Base-by-base conservation (phyloP, 495 filamentous ascomycete genomes). In the Sphaerosporella brunnea region DNA sequence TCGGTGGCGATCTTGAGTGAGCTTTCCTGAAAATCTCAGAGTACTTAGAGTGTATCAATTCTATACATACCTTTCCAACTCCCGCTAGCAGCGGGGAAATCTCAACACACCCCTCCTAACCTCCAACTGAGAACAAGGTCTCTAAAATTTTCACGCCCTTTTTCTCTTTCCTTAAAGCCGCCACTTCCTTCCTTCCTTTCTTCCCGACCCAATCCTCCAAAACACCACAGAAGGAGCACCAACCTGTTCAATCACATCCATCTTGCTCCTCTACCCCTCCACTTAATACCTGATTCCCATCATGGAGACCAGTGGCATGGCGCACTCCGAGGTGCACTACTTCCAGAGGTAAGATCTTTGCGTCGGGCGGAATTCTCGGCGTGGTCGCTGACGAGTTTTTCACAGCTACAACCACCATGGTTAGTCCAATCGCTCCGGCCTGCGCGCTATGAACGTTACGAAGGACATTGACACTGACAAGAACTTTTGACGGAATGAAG, bases 361-460 rank as follows among this genome's bases (percentile, higher is more conserved):
- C 35, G 24, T 43, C 10, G 2, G 19, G 13, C 37, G 10, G 10
- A 40, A 16, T 19, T 20, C n/a, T 18, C 2, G n/a, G 30, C 2
- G n/a, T 16, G 37, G 8, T 2, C 11, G 18, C 58, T 60, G 30
- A 60, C 25, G 45, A 23, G 25, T 41, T 4, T 23, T 7, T 21
- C 18, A 44, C 36, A 61, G 58, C 37, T 61, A 61, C 39, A 61
- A 61, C 53, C 58, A 61, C 48, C 58, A 61, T 54, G 58, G 58
- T 56, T 53, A 59, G 56, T 59, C n/a, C n/a, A n/a, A n/a, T n/a
- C n/a, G n/a, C n/a, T n/a, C n/a, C n/a, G n/a, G n/a, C n/a, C n/a
- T n/a, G n/a, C n/a, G n/a, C n/a, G n/a, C 18, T 24, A 23, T 23
- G 39, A 24, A 26, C 5, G 34, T 39, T 48, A 48, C 19, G 16